Evolutionary conservation across 2,329 filamentous ascomycete species (phyloP).

Genomic region (Cladobotryum mycophilum): DNA sequence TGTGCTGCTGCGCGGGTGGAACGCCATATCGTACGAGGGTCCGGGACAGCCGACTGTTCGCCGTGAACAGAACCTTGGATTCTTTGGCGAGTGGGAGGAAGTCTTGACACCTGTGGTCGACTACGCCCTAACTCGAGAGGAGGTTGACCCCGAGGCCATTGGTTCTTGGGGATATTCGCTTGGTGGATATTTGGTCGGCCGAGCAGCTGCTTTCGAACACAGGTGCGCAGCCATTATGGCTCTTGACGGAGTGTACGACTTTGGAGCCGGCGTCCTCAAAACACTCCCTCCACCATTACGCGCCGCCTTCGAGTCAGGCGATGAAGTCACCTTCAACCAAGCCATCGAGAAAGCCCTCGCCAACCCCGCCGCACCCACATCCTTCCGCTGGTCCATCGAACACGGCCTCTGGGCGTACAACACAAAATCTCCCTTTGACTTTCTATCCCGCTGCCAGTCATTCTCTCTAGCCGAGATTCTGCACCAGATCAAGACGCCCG

Average conservation of each 20-base stretch:
- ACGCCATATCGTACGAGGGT: constrained; percentile 39
- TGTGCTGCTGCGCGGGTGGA: constrained; percentile 32
- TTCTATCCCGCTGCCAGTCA: constrained; percentile 9
- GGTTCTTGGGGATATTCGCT: constrained; percentile 35
- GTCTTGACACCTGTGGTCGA: constrained; percentile 36
- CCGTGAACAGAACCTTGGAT: constrained; percentile 35
- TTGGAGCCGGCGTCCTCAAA: constrained; percentile 14
- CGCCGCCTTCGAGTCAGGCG: background rate
- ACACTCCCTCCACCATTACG: constrained; percentile 2
- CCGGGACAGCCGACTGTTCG: constrained; percentile 38
- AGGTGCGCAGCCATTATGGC: constrained; percentile 34
- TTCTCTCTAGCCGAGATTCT: constrained; percentile 11
- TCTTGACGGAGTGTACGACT: constrained; percentile 34
- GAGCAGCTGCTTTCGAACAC: constrained; percentile 39
- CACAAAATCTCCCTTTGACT: constrained; percentile 18
- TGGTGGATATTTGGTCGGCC: constrained; percentile 33
- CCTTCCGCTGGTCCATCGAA: constrained; percentile 18
- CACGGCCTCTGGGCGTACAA: constrained; percentile 25
- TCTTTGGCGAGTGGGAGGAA: constrained; percentile 38
- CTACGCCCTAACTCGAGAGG: constrained; percentile 22
- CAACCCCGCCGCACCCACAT: constrained; percentile 8
- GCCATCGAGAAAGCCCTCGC: constrained; percentile 2
- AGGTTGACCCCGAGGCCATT: constrained; percentile 26
- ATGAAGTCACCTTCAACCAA: constrained; percentile 16
- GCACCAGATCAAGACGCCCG: constrained; percentile 17